These are phyloP conservation scores for Russula foetens DNA, from an alignment of 768 basidiomycete genomes.

Conservation along the genomic window DNA sequence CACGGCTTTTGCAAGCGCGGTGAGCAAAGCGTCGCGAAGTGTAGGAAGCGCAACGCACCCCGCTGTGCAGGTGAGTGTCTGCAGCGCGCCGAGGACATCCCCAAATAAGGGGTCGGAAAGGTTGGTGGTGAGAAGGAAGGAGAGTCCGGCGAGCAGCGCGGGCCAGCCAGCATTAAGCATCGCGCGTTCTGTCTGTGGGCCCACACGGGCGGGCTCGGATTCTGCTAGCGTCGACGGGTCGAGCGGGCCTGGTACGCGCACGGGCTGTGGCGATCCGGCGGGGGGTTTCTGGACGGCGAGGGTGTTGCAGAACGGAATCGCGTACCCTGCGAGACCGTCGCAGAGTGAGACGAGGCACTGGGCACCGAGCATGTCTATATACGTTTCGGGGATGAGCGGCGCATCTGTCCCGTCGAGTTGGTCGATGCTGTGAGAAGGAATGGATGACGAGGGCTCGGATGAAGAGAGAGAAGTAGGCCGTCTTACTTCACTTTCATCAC, in stretches of 20 bases:
- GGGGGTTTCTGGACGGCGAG: slow-evolving; percentile 58
- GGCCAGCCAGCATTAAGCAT: slow-evolving; percentile 92
- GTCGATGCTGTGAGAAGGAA: slow-evolving; percentile 54
- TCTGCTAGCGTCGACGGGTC: slow-evolving; percentile 49
- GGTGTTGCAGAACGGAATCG: slow-evolving; percentile 65
- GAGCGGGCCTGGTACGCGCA: slow-evolving; percentile 67
- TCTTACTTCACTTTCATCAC: slow-evolving; percentile 91
- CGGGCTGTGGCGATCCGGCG: slow-evolving; percentile 50
- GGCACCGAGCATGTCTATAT: slow-evolving; percentile 85
- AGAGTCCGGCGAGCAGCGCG: slow-evolving; percentile 80
- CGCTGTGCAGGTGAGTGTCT: slow-evolving; percentile 78
- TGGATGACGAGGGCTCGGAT: not conserved
- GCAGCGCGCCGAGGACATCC: slow-evolving; percentile 74
- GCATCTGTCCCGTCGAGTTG: slow-evolving; percentile 97
- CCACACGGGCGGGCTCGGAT: slow-evolving; percentile 44
- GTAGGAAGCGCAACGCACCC: slow-evolving; percentile 84
- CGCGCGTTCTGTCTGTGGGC: slow-evolving; percentile 56
- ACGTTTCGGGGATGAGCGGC: slow-evolving; percentile 87
- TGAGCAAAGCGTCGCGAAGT: slow-evolving; percentile 90
- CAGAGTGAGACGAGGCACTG: too few relatives aligned
- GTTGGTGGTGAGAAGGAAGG: slow-evolving; percentile 84
- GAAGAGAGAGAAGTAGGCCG: slow-evolving; percentile 21
- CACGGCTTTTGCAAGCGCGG: slow-evolving; percentile 80
- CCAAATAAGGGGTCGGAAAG: slow-evolving; percentile 89
- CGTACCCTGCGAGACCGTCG: slow-evolving; percentile 79